Base-by-base conservation (phyloP, 768 basidiomycete species). In the Kwoniella botswanensis region DNA sequence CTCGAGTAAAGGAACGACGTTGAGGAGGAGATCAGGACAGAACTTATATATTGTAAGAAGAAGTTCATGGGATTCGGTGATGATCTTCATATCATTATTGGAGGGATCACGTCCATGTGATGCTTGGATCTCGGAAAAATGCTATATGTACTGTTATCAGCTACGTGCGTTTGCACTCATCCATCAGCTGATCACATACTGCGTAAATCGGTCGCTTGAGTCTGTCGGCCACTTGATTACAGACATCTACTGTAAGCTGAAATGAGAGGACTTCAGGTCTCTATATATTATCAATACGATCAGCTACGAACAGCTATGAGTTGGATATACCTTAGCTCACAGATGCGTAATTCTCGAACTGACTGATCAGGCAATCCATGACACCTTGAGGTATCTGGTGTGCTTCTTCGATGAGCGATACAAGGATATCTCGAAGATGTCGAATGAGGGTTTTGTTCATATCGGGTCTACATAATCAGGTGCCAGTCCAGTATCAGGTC, bases 1-100 rank as follows among this genome's bases (percentile, higher is more conserved):
- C 80, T 96, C 94, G 18, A 98, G 88, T 67, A 94, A 92, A 0
- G 96, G 95, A 26, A 98, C 90, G 59, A 98, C 94, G 81, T 92
- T 93, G 78, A 92, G 90, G 1, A 98, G 86, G 15, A 98, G 86
- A 9, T 88, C 85, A 0, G 96, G 93, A 82, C 91, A 94, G 29
- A 90, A 88, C 24, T 88, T 88, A 80, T 92, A 89, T 5, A 98
- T 87, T 18, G 89, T 89, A 77, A 92, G 90, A 84, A 98, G 90
- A 74, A 97, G 91, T 44, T 89, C 88, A 83, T 98, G 96, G 3
- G 93, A 89, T 69, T 93, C 89, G 2, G 78, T 71, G 17, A 85
- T 72, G 43, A 71, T 68, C 43, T 74, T 73, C 9, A 79, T 22
- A 46, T 82, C 82, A 44, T 77, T 71, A 5, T 74, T 63, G 18